A percentile compares a stretch with the other conserved stretches of the same genome.
phyloP scores from a whole-genome alignment of 2,329 filamentous ascomycete species.

The Aspergillus aculeatus region DNA sequence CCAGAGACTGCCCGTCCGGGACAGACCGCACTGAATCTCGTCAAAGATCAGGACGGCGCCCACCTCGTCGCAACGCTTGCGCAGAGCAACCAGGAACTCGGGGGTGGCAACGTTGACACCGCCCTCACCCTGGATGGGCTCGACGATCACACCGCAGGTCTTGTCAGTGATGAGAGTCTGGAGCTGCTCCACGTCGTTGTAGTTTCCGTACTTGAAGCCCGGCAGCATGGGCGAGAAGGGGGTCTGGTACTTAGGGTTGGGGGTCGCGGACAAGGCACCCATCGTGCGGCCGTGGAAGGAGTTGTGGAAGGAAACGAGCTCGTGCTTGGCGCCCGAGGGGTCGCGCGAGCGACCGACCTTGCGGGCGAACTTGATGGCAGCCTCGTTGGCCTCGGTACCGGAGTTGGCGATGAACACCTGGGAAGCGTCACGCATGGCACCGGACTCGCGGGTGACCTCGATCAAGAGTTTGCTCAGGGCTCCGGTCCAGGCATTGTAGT shows the following conservation, averaged over 20 bases:
- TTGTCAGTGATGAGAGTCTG: constrained; percentile 73
- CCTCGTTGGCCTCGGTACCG: constrained; percentile 95
- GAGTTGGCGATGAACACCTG: constrained; percentile 95
- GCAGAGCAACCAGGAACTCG: constrained; percentile 82
- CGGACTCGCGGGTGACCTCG: constrained; percentile 73
- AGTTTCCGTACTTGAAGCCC: constrained; percentile 81
- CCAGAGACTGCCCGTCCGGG: constrained; percentile 86
- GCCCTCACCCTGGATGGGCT: constrained; percentile 96
- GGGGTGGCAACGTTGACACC: constrained; percentile 81
- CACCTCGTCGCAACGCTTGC: constrained; percentile 78
- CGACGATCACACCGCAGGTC: constrained; percentile 92
- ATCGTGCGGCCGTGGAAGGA: constrained; percentile 97
- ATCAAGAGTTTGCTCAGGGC: constrained; percentile 82
- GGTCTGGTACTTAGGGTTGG: constrained; percentile 95
- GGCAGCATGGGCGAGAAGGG: constrained; percentile 95
- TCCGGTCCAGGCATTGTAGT: constrained; percentile 95
- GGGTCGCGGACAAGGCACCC: constrained; percentile 91
- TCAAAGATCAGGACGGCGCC: constrained; percentile 90
- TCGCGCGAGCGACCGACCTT: constrained; percentile 80
- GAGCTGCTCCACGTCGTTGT: constrained; percentile 76
- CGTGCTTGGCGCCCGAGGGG: constrained; percentile 69
- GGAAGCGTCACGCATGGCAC: constrained; percentile 75
- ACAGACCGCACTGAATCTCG: constrained; percentile 93
- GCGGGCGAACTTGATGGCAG: constrained; percentile 92
- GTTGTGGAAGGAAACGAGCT: constrained; percentile 85